phyloP scores from a whole-genome alignment of 805 yeast genomes.

The Ogataea haglerorum region DNA sequence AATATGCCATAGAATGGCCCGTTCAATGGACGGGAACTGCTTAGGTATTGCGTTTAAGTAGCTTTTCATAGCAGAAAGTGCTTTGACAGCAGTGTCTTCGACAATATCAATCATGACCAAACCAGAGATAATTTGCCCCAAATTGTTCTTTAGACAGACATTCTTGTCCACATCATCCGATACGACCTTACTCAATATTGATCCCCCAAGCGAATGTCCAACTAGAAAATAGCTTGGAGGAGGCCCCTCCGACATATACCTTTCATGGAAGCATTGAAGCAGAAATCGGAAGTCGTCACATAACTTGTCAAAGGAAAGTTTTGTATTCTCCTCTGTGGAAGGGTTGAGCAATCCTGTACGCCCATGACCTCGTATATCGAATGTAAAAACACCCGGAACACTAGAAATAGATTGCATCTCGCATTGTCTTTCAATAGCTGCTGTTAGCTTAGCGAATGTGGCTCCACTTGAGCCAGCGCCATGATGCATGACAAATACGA shows the following conservation, averaged over 20 bases:
- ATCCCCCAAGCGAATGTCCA: conserved; percentile 94
- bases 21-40: conserved; percentile 46
- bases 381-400: conserved; percentile 61
- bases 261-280: conserved; percentile 36
- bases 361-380: conserved; percentile 89
- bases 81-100: conserved; percentile 82
- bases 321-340: neutral
- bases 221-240: conserved; percentile 51
- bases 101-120: conserved; percentile 84
- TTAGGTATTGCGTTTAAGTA: conserved; percentile 66
- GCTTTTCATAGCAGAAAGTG: conserved; percentile 63
- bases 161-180: conserved; percentile 1
- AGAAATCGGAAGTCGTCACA: conserved; percentile 56
- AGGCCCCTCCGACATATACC: neutral
- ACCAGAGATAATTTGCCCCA: conserved; percentile 48
- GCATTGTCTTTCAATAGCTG: conserved; percentile 39
- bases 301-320: conserved; percentile 48
- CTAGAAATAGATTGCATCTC: conserved; percentile 27
- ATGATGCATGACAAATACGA: conserved; percentile 72
- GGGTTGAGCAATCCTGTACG: conserved; percentile 34
- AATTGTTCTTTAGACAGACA: conserved; percentile 1
- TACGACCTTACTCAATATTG: conserved; percentile 63
- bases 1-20: conserved; percentile 85
- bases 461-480: conserved; percentile 93
- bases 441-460: conserved; percentile 61